Percentiles rank a stretch among this genome's conserved stretches.
phyloP scores from a whole-genome alignment of 352 stramenopile species.

The Phytophthora fragariaefolia region DNA sequence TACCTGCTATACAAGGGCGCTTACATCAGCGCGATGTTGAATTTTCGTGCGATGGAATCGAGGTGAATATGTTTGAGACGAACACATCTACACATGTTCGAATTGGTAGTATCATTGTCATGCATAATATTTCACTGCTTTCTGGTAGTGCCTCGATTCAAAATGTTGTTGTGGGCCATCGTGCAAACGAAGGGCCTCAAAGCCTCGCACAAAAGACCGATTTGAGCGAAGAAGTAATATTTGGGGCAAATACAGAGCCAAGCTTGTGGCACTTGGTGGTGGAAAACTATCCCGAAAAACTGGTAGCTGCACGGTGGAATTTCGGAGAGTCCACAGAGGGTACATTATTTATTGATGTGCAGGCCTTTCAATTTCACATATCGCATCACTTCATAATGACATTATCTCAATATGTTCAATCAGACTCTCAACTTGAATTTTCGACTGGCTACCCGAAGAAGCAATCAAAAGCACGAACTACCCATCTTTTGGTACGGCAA shows the following conservation, averaged over 20 bases:
- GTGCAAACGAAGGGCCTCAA: constrained; percentile 8
- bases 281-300: constrained; percentile 76
- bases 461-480: background rate
- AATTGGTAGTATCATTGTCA: constrained; percentile 50
- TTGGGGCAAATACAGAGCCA: constrained; percentile 72
- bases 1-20: background rate
- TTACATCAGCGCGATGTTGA: constrained; percentile 32
- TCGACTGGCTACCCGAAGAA: background rate
- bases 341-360: constrained; percentile 72
- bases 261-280: constrained; percentile 72
- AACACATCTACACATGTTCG: constrained; percentile 62
- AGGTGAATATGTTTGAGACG: constrained; percentile 44
- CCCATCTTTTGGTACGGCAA: constrained; percentile 4
- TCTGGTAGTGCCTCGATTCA: constrained; percentile 60
- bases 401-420: constrained; percentile 36
- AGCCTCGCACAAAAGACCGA: constrained; percentile 6
- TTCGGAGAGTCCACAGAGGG: constrained; percentile 39
- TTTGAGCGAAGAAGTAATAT: constrained; percentile 65
- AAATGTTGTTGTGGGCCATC: constrained; percentile 65
- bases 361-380: constrained; percentile 73
- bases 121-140: constrained; percentile 30
- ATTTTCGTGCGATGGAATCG: constrained; percentile 62
- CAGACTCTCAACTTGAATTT: constrained; percentile 21
- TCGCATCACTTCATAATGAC: constrained; percentile 58
- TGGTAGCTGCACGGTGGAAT: constrained; percentile 68